Evolutionary conservation across 306 rosid species (phyloP).

Genomic region (Oxytropis ochrocephala): DNA sequence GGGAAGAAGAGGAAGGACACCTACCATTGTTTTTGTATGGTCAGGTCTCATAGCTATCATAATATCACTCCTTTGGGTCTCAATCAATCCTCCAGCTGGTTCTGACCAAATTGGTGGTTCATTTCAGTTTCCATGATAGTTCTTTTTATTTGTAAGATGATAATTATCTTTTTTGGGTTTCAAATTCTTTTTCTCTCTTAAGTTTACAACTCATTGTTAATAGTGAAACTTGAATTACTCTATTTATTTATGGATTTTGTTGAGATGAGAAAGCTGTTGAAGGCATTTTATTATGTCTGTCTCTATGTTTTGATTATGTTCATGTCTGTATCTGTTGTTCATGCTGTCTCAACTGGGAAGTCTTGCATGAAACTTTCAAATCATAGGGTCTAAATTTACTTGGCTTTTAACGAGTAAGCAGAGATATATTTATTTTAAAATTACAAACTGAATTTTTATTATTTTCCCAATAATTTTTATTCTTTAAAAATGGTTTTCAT

Average conservation of each 20-base stretch:
- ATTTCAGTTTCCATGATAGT: constrained; percentile 66
- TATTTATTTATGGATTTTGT: constrained; percentile 25
- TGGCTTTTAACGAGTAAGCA: too few relatives aligned
- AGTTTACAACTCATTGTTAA: constrained; percentile 8
- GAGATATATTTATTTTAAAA: too few relatives aligned
- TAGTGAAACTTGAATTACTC: constrained; percentile 18
- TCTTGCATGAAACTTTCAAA: background rate
- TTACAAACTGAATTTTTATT: too few relatives aligned
- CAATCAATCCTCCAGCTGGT: constrained; percentile 86
- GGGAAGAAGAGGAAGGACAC: constrained; percentile 95
- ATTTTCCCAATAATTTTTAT: too few relatives aligned
- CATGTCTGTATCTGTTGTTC: background rate
- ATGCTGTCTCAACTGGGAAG: background rate
- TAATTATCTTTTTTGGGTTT: constrained; percentile 14
- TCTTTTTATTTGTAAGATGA: constrained; percentile 8
- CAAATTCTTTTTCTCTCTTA: constrained; percentile 16
- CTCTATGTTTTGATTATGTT: background rate
- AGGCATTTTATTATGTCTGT: background rate
- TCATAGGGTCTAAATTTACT: too few relatives aligned
- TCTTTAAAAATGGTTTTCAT: too few relatives aligned
- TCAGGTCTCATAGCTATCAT: constrained; percentile 90
- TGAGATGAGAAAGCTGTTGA: background rate
- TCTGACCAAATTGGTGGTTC: constrained; percentile 78
- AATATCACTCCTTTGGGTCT: constrained; percentile 96
- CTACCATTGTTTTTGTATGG: constrained; percentile 98